Conservation (phyloP, 108 stramenopile species). For the Parietichytrium sp. region DNA sequence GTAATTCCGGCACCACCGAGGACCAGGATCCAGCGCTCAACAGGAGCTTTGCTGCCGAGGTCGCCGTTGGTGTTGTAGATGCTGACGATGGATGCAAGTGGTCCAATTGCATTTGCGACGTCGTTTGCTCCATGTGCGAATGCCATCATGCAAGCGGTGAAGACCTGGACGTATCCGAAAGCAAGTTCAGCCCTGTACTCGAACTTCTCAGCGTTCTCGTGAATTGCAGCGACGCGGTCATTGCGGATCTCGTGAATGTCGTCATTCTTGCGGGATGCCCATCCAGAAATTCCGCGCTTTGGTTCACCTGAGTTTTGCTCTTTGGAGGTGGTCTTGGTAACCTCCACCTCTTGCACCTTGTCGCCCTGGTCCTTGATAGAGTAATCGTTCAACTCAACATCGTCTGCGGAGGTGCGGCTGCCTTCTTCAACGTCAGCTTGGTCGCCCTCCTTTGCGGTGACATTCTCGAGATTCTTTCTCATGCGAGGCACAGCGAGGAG, state of each 20-base stretch:
- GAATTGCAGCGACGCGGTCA: constrained; percentile 61
- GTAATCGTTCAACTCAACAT: no score
- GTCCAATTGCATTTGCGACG: constrained; percentile 70
- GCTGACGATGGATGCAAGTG: constrained; percentile 61
- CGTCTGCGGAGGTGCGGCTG: no score
- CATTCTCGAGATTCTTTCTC: not conserved
- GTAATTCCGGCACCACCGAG: constrained; percentile 65
- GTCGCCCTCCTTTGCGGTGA: not conserved
- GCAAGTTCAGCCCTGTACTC: constrained; percentile 58
- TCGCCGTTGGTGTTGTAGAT: constrained; percentile 49
- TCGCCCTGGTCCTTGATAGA: no score
- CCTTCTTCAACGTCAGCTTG: no score
- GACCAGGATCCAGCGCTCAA: constrained; percentile 62
- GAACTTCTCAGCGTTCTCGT: constrained; percentile 59
- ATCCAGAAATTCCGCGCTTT: no score
- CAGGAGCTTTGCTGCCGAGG: not conserved
- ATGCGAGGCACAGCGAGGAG: constrained; percentile 12
- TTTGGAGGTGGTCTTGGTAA: no score
- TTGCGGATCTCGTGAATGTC: no score
- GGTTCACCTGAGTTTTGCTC: no score
- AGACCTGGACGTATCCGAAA: constrained; percentile 70
- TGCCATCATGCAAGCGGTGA: constrained; percentile 67
- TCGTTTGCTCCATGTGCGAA: constrained; percentile 78
- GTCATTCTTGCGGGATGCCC: not conserved
- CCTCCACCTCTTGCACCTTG: no score